Evolutionary conservation across 2,329 filamentous ascomycete genomes (phyloP).

Genomic region (Claviceps maximensis): DNA sequence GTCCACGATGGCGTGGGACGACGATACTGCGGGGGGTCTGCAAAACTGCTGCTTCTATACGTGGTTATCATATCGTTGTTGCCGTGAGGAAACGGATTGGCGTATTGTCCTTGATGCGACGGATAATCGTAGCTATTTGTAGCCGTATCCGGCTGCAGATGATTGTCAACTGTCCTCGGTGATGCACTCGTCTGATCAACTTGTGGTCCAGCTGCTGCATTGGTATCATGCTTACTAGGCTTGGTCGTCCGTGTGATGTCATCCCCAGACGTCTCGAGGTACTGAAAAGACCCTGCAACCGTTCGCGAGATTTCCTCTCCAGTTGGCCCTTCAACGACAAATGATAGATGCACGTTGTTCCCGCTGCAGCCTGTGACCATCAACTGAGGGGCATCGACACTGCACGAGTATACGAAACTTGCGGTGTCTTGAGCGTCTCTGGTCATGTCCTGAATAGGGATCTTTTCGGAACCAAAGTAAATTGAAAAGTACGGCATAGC

Average conservation of each 20-base stretch:
- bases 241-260: conserved; percentile 27
- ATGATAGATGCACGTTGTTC: conserved; percentile 40
- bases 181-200: conserved; percentile 26
- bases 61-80: conserved; percentile 41
- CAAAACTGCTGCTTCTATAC: conserved; percentile 39
- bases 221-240: conserved; percentile 22
- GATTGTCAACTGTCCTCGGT: conserved; percentile 28
- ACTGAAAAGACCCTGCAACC: conserved; percentile 33
- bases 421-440: conserved; percentile 44
- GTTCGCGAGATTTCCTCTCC: conserved; percentile 40
- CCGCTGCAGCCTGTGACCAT: conserved; percentile 35
- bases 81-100: conserved; percentile 25
- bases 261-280: conserved; percentile 36
- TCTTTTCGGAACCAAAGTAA: conserved; percentile 67
- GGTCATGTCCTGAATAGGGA: conserved; percentile 44
- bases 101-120: conserved; percentile 27
- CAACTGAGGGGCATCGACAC: conserved; percentile 54
- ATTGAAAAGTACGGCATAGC: conserved; percentile 47
- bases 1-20: conserved; percentile 26
- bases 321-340: conserved; percentile 37
- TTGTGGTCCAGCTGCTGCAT: conserved; percentile 20
- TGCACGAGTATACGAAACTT: conserved; percentile 58
- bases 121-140: conserved; percentile 35
- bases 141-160: conserved; percentile 23
- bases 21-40: conserved; percentile 32